A percentile compares a stretch with the other conserved stretches of the same genome.
Conservation (phyloP, 768 basidiomycete genomes). For the Boletus barrowsii region DNA sequence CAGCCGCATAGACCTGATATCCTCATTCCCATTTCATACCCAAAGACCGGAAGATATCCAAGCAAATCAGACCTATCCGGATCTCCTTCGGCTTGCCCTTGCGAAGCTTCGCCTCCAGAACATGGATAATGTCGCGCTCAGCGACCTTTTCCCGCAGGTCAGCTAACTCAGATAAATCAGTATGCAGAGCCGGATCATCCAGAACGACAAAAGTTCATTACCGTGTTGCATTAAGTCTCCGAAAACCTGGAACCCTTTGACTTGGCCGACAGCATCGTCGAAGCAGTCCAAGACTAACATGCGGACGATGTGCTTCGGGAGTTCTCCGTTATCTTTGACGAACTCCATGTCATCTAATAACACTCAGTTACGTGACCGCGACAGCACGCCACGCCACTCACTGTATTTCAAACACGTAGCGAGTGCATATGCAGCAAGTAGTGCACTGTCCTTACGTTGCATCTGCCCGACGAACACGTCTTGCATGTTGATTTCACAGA, state of each 20-base stretch:
- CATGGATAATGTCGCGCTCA: conserved; percentile 6
- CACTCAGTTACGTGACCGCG: neutral
- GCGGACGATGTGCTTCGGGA: conserved; percentile 13
- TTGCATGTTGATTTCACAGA: conserved; percentile 4
- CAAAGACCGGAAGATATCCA: conserved; percentile 20
- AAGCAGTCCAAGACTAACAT: conserved; percentile 23
- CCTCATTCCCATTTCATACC: conserved; percentile 1
- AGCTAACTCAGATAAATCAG: conserved; percentile 2
- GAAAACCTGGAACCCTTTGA: conserved; percentile 24
- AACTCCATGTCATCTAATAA: conserved; percentile 14
- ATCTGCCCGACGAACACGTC: conserved; percentile 11
- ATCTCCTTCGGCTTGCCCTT: conserved; percentile 10
- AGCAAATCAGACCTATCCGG: conserved; percentile 18
- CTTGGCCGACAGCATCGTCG: conserved; percentile 19
- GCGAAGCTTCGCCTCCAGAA: conserved; percentile 13
- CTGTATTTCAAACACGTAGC: conserved; percentile 12
- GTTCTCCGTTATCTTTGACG: conserved; percentile 1
- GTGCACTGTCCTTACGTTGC: conserved; percentile 2
- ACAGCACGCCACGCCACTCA: neutral
- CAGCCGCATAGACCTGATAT: neutral
- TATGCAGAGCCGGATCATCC: neutral
- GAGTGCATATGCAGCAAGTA: conserved; percentile 21
- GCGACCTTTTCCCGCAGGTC: conserved; percentile 9
- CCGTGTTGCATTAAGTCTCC: conserved; percentile 19
- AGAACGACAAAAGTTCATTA: neutral